phyloP scores from a whole-genome alignment of 192 early-diverging fungal species.

The Coemansia sp. region DNA sequence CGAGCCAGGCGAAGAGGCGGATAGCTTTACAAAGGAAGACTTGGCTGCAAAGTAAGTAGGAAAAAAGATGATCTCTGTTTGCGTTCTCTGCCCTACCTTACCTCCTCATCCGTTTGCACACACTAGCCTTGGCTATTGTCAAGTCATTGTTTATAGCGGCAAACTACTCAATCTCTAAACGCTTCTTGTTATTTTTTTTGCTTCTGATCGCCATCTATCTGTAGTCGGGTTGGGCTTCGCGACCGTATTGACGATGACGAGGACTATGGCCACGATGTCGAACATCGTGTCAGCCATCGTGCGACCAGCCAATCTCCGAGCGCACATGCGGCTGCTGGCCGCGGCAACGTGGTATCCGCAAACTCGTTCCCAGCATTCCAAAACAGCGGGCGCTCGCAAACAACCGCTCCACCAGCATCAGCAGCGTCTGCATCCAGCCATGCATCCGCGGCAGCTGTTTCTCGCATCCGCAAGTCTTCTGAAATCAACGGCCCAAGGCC shows the following conservation, averaged over 20 bases:
- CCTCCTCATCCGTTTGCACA: no score
- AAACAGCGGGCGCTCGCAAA: background rate
- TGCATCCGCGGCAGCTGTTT: background rate
- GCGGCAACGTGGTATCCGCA: conserved; percentile 1
- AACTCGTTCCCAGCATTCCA: conserved; percentile 6
- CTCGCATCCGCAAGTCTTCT: conserved; percentile 22
- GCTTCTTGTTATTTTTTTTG: background rate
- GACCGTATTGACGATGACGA: background rate
- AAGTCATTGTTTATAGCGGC: no score
- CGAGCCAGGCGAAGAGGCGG: conserved; percentile 88
- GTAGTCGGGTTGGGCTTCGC: background rate
- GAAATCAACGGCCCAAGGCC: conserved; percentile 22
- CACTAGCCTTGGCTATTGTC: no score
- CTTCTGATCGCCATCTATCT: background rate
- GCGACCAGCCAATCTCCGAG: background rate
- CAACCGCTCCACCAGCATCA: conserved; percentile 6
- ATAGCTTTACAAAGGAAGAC: conserved; percentile 89
- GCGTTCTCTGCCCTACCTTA: no score
- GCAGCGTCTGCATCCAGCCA: conserved; percentile 5
- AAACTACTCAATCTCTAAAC: background rate
- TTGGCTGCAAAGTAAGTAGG: conserved; percentile 61
- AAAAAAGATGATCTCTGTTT: background rate
- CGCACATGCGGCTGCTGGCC: background rate
- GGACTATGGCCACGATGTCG: background rate
- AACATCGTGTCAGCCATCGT: background rate